phyloP scores from a whole-genome alignment of 345 rosid genomes.

The Eucalyptus brandiana region DNA sequence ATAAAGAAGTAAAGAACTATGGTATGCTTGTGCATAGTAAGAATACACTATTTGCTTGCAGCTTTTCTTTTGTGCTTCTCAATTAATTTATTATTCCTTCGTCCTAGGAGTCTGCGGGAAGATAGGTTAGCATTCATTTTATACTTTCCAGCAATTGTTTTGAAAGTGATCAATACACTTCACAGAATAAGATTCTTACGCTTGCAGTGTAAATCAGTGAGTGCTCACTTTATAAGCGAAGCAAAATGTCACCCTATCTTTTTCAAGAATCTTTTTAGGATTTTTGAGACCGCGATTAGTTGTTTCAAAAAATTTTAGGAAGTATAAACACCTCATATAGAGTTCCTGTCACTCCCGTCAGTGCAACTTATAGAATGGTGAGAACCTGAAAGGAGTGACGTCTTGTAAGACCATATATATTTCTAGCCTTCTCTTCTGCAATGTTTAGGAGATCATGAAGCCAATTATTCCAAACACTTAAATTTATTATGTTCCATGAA shows the following conservation, averaged over 20 bases:
- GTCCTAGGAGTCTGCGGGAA: background rate
- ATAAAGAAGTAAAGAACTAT: background rate
- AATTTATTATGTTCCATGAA: background rate
- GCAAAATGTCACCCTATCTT: background rate
- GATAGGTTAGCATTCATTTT: background rate
- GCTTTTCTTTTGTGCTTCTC: background rate
- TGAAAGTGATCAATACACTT: background rate
- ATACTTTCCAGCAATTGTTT: background rate
- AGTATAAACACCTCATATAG: background rate
- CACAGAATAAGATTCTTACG: background rate
- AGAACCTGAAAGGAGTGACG: background rate
- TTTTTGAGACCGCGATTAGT: background rate
- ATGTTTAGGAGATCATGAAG: background rate
- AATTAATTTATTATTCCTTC: background rate
- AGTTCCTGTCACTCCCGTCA: background rate
- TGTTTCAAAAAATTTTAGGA: background rate
- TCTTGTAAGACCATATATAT: background rate
- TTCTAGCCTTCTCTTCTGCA: background rate
- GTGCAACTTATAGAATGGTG: background rate
- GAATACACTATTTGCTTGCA: background rate
- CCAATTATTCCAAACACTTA: background rate
- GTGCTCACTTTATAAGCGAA: background rate
- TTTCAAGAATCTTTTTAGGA: background rate
- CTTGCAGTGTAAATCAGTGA: background rate
- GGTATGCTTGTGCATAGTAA: background rate